These are phyloP conservation scores for Xylariaceae sp. DNA, from an alignment of 2,329 filamentous ascomycete species.

Conservation along the genomic window DNA sequence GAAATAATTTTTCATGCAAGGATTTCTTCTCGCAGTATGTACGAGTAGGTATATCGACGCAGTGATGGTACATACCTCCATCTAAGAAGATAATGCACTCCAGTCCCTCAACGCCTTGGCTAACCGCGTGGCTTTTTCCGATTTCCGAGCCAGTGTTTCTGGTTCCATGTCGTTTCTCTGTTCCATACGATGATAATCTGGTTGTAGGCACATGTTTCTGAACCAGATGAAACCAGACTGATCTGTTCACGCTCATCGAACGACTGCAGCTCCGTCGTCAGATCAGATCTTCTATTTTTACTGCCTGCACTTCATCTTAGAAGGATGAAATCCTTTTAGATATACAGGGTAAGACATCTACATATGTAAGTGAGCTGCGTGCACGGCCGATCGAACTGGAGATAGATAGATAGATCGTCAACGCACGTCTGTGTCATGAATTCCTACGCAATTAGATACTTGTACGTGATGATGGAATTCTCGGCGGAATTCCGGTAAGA, in stretches of 20 bases:
- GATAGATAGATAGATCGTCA: too few species aligned
- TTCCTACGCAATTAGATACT: too few species aligned
- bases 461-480: too few species aligned
- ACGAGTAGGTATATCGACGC: too few species aligned
- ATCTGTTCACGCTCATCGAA: background rate
- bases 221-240: background rate
- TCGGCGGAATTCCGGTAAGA: too few species aligned
- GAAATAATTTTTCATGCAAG: background rate
- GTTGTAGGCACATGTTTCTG: too few species aligned
- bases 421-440: too few species aligned
- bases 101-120: constrained; percentile 15
- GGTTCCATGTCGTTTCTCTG: background rate
- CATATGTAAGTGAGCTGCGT: too few species aligned
- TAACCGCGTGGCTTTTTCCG: constrained; percentile 9
- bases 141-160: constrained; percentile 5
- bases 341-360: too few species aligned
- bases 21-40: background rate
- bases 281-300: background rate
- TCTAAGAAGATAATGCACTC: constrained; percentile 17
- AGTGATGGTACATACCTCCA: too few species aligned
- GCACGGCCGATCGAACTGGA: too few species aligned
- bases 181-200: background rate
- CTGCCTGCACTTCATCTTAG: background rate
- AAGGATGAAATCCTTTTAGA: too few species aligned
- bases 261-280: background rate